A percentile compares a stretch with the other conserved stretches of the same genome.
These are phyloP conservation scores for Monilinia polystroma DNA, from an alignment of 2,329 filamentous ascomycete species.

Conservation along the genomic window DNA sequence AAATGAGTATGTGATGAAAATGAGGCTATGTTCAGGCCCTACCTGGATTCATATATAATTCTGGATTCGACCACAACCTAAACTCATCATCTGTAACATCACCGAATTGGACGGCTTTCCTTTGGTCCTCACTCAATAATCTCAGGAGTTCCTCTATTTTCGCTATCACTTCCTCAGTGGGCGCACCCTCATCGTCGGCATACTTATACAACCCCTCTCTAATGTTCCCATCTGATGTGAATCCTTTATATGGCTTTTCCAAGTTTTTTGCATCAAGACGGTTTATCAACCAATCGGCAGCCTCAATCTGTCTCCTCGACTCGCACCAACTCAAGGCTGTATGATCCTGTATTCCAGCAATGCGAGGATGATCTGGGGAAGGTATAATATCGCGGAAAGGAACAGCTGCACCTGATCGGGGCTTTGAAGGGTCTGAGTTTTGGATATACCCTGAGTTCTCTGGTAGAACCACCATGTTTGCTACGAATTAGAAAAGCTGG, in stretches of 20 bases:
- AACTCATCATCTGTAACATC: conserved; percentile 37
- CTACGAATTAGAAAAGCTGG: not conserved
- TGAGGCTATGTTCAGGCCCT: not conserved
- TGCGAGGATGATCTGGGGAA: conserved; percentile 32
- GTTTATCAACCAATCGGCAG: conserved; percentile 39
- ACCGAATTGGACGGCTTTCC: conserved; percentile 31
- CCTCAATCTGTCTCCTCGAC: conserved; percentile 37
- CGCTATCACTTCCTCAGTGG: conserved; percentile 33
- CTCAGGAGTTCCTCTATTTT: conserved; percentile 28
- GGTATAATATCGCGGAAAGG: conserved; percentile 37
- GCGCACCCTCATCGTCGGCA: conserved; percentile 38
- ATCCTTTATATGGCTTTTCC: conserved; percentile 38
- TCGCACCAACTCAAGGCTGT: conserved; percentile 37
- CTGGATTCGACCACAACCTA: conserved; percentile 39
- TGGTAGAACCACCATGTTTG: conserved; percentile 32
- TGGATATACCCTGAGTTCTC: conserved; percentile 35
- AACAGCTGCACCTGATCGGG: conserved; percentile 36
- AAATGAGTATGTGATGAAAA: not conserved
- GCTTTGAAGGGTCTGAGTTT: conserved; percentile 33
- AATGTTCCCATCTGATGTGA: conserved; percentile 38
- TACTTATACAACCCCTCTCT: conserved; percentile 34
- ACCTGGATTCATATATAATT: conserved; percentile 38
- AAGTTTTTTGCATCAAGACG: conserved; percentile 37
- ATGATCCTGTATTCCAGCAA: conserved; percentile 36
- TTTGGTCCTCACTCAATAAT: conserved; percentile 31